Evolutionary conservation across 306 rosid genomes (phyloP).

Genomic region (Citrullus mucosospermus): DNA sequence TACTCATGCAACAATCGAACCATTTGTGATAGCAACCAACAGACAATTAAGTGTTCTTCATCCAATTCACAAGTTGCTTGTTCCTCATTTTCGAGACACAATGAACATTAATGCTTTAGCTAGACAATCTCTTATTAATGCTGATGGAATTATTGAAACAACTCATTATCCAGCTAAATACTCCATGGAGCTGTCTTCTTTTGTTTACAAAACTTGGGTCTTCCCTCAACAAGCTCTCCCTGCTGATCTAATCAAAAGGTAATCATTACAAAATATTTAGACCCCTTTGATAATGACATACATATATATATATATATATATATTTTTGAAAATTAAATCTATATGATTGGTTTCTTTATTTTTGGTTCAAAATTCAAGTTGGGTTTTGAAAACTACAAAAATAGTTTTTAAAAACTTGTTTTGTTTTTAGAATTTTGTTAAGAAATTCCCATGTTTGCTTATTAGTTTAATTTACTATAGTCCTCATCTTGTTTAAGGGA

Average conservation of each 20-base stretch:
- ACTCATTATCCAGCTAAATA: slow-evolving; percentile 31
- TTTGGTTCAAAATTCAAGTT: no score
- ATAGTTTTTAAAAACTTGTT: no score
- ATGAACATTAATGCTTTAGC: slow-evolving; percentile 40
- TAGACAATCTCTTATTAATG: slow-evolving; percentile 30
- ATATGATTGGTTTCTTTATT: no score
- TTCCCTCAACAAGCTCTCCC: slow-evolving; percentile 35
- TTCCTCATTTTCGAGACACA: slow-evolving; percentile 39
- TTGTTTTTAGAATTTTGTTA: no score
- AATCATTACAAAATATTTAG: not conserved
- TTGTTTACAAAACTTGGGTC: slow-evolving; percentile 27
- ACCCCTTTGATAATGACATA: no score
- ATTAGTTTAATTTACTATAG: no score
- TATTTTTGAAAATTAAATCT: no score
- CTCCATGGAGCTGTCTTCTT: slow-evolving; percentile 33
- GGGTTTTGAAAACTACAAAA: no score
- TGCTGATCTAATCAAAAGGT: slow-evolving; percentile 34
- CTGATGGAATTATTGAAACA: slow-evolving; percentile 26
- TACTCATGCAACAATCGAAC: slow-evolving; percentile 61
- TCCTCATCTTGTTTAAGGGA: no score
- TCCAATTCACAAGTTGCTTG: slow-evolving; percentile 29
- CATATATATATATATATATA: no score
- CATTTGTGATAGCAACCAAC: slow-evolving; percentile 40
- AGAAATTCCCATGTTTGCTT: no score
- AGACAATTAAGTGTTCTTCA: slow-evolving; percentile 36